Percentiles rank a stretch among this genome's conserved stretches.
Conservation (phyloP, 2,329 filamentous ascomycete genomes). For the Trichoderma atroviride region DNA sequence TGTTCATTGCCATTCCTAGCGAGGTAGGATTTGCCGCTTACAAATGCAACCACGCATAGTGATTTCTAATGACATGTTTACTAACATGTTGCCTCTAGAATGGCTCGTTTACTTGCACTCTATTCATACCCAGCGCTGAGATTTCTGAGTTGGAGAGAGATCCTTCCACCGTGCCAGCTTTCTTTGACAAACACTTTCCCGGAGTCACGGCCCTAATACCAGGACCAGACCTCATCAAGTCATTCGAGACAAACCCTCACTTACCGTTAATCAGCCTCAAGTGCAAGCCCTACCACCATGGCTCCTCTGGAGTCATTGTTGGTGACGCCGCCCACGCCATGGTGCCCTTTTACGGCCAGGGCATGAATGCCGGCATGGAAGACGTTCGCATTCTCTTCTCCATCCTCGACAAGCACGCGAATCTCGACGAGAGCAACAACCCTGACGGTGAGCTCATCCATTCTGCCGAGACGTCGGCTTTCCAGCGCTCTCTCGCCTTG, state of each 20-base stretch:
- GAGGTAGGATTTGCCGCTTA: conserved; percentile 47
- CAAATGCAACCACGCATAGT: conserved; percentile 3
- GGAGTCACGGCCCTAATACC: conserved; percentile 77
- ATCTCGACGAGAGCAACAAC: conserved; percentile 49
- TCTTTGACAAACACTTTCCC: conserved; percentile 84
- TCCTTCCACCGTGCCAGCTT: conserved; percentile 62
- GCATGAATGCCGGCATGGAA: conserved; percentile 95
- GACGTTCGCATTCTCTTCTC: conserved; percentile 89
- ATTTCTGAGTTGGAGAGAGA: conserved; percentile 69
- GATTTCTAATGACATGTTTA: background rate
- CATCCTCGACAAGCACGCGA: conserved; percentile 70
- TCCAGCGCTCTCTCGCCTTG: conserved; percentile 67
- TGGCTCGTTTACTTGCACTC: conserved; percentile 90
- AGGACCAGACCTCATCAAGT: conserved; percentile 66
- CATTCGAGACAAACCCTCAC: conserved; percentile 83
- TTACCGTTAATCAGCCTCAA: conserved; percentile 93
- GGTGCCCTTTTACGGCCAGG: conserved; percentile 98
- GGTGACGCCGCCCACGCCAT: conserved; percentile 97
- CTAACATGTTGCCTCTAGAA: conserved; percentile 55
- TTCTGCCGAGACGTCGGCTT: conserved; percentile 47
- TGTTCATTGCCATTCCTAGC: conserved; percentile 97
- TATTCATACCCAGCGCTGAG: conserved; percentile 77
- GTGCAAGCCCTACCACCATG: conserved; percentile 84
- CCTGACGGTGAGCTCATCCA: conserved; percentile 40
- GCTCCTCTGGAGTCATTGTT: conserved; percentile 76